Conservation (phyloP, 208 protist genomes). For the Wallacemonas rigidus region DNA sequence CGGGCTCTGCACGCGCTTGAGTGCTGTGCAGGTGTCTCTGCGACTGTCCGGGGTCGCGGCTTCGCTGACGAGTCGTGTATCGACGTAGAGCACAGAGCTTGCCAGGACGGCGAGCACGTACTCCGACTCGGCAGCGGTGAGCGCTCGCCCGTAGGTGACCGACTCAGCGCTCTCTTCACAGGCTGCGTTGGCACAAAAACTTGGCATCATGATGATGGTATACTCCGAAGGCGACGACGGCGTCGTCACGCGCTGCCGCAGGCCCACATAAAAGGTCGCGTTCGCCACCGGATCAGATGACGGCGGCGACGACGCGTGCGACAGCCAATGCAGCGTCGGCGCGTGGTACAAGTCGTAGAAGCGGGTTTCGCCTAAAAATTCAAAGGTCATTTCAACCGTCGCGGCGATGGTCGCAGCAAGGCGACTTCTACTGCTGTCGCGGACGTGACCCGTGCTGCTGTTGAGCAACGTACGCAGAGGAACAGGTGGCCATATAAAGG, state of each 20-base stretch:
- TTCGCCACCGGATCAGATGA: neutral
- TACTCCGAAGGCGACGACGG: neutral
- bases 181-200: neutral
- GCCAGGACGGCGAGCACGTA: constrained; percentile 9
- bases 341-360: constrained; percentile 12
- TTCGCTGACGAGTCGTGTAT: neutral
- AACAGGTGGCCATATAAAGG: constrained; percentile 4
- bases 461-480: constrained; percentile 2
- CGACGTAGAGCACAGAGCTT: neutral
- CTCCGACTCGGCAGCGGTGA: neutral
- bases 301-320: neutral
- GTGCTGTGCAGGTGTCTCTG: neutral
- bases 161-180: neutral
- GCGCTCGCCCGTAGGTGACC: neutral
- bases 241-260: neutral
- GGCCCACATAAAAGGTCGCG: constrained; percentile 13
- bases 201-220: constrained; percentile 8
- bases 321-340: neutral
- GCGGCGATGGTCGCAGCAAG: neutral
- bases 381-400: neutral
- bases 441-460: neutral
- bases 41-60: neutral
- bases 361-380: neutral
- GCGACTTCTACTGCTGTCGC: neutral
- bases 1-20: no score